Percentiles rank a stretch among this genome's conserved stretches.
Evolutionary conservation across 495 filamentous ascomycete species (phyloP).

Genomic region (Glarea lozoyensis): DNA sequence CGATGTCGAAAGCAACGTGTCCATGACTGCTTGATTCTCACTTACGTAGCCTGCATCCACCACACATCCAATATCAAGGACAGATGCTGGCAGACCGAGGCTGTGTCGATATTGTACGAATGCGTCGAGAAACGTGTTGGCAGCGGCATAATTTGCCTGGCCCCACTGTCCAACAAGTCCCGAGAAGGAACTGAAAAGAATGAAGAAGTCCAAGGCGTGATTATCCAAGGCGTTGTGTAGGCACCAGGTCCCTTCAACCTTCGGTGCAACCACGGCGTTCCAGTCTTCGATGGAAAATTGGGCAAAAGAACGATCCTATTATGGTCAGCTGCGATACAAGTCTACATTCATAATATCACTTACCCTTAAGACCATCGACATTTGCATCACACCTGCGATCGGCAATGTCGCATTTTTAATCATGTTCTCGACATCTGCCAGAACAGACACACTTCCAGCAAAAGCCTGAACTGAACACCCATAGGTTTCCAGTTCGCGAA

Average conservation of each 20-base stretch:
- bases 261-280: slow-evolving; percentile 37
- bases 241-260: slow-evolving; percentile 46
- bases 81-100: slow-evolving; percentile 33
- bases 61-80: slow-evolving; percentile 34
- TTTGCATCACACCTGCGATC: slow-evolving; percentile 9
- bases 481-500: slow-evolving; percentile 29
- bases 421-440: slow-evolving; percentile 37
- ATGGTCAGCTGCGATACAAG: no score
- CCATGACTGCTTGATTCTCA: background rate
- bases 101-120: slow-evolving; percentile 37
- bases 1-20: background rate
- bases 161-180: slow-evolving; percentile 46
- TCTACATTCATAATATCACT: no score
- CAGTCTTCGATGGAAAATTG: slow-evolving; percentile 42
- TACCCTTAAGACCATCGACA: slow-evolving; percentile 8
- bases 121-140: slow-evolving; percentile 51
- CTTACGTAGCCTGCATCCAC: background rate
- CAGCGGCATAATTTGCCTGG: slow-evolving; percentile 57
- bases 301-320: slow-evolving; percentile 28
- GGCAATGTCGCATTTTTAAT: background rate
- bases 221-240: slow-evolving; percentile 38
- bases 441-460: background rate
- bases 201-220: slow-evolving; percentile 57
- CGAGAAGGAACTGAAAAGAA: slow-evolving; percentile 52
- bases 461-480: slow-evolving; percentile 26